Evolutionary conservation across 2,329 filamentous ascomycete species (phyloP), one percentile per base, ranked within the genome.

Genomic region (Penicillium fuscoglaucum): DNA sequence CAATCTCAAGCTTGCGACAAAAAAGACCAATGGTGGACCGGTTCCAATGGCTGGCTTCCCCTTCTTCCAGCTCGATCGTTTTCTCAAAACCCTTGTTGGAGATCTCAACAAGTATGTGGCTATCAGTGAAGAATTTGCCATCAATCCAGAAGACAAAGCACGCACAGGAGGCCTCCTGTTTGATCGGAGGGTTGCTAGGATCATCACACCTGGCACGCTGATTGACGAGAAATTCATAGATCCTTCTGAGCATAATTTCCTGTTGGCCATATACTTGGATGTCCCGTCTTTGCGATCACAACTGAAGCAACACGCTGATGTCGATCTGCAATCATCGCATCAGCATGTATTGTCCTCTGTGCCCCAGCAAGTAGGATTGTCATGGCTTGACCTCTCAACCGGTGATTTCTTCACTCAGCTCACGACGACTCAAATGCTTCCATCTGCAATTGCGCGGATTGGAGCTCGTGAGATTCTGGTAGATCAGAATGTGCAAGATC

Each of bases 211-310:
- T 1, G 95, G 95, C 21, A 99, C 95, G 1, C 80, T 99, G 54
- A 96, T 99, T 65, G 95, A 99, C 74, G 95, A 99, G 76, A 93
- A 92, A 68, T 99, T 98, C 74, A 92, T 99, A 81, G 91, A 98
- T 72, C 91, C 92, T 1, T 93, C 90, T 71, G 87, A 90, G 68
- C 97, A 95, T 76, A 98, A 97, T 72, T 99, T 93, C 73, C 82
- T 98, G 35, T 84, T 98, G 72, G 88, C 90, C 39, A 84, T 98
- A 48, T 85, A 96, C 70, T 73, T 89, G 29, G 75, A 81, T 58
- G 58, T 68, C 6, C 47, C 67, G 31, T 54, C 58, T 2, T 33
- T 70, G 37, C 57, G 66, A 33, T 40, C 45, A 47, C 63, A 56
- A 46, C 60, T 66, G 55, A 73, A 55, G 21, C 54, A 60, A 9